Base-by-base conservation (phyloP, 1,139 yeast species). In the Pichia sp. region DNA sequence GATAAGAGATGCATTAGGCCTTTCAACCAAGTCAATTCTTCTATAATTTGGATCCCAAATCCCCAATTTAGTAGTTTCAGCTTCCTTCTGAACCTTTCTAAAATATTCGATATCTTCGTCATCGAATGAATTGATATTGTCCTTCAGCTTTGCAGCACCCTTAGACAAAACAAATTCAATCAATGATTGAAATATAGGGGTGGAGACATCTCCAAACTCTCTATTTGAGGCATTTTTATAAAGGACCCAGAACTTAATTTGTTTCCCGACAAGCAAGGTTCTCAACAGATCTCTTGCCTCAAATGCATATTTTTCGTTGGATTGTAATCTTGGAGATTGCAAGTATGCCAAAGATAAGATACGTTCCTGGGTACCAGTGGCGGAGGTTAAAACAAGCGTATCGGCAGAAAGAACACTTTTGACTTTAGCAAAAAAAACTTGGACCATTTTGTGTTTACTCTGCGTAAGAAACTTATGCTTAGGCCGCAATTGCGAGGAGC, bases 361-460 rank as follows among this genome's bases (percentile, higher is more conserved):
- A 62, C 88, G 75, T 68, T 87, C 95, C 46, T 63, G 62, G 2
- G 63, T 58, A 12, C 68, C 66, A 58, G 77, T 77, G 46, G 78
- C 61, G 2, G 90, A 87, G 14, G 77, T 76, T 60, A 87, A 76
- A 45, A 85, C 79, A 49, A 87, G 66, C 14, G 92, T 83, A 71
- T 87, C 95, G 5, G 88, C 91, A 51, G 89, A 84, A 47, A 84
- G 68, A 30, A 87, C 89, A 52, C 83, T 78, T 67, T 86, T 86
- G 54, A 87, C 93, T 67, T 75, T 80, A 48, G 85, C 87, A 58
- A 76, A 73, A 59, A 75, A 75, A 33, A 64, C 62, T 51, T 64
- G 64, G 7, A 68, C 55, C 68, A 66, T 66, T 42, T 45, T 36
- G 40, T 36, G n/a, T 9, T 14, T 36, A 16, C 40, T 36, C 16